A percentile compares a stretch with the other conserved stretches of the same genome.
Evolutionary conservation across 805 yeast genomes (phyloP).

Genomic region (Maudiozyma bulderi): DNA sequence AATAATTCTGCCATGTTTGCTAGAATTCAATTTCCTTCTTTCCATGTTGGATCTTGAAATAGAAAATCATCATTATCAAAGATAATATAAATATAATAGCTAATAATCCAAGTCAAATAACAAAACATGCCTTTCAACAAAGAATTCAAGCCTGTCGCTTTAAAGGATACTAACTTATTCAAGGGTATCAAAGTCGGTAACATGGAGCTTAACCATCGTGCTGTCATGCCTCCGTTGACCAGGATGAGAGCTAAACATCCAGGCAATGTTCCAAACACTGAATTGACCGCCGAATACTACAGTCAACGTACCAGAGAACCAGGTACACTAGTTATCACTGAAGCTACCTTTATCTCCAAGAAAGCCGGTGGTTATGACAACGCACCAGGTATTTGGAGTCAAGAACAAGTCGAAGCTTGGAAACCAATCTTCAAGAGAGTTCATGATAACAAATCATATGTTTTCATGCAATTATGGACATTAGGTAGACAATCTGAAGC

Average conservation of each 20-base stretch:
- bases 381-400: constrained; percentile 41
- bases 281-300: constrained; percentile 40
- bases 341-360: constrained; percentile 41
- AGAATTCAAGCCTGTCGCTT: constrained; percentile 14
- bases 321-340: constrained; percentile 47
- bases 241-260: constrained; percentile 29
- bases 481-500: constrained; percentile 35
- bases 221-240: constrained; percentile 37
- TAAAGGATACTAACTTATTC: constrained; percentile 29
- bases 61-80: no score
- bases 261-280: constrained; percentile 33
- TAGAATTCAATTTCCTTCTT: no score
- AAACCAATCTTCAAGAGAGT: constrained; percentile 36
- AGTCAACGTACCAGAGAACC: constrained; percentile 40
- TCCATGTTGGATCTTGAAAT: no score
- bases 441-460: constrained; percentile 38
- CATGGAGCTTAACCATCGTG: constrained; percentile 26
- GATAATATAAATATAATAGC: no score
- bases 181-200: constrained; percentile 35
- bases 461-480: constrained; percentile 43
- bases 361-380: constrained; percentile 31
- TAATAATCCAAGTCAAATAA: no score
- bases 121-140: constrained; percentile 11
- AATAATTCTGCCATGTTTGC: no score
- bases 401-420: constrained; percentile 41